phyloP scores from a whole-genome alignment of 352 stramenopile species.

The Phytophthora litchii region DNA sequence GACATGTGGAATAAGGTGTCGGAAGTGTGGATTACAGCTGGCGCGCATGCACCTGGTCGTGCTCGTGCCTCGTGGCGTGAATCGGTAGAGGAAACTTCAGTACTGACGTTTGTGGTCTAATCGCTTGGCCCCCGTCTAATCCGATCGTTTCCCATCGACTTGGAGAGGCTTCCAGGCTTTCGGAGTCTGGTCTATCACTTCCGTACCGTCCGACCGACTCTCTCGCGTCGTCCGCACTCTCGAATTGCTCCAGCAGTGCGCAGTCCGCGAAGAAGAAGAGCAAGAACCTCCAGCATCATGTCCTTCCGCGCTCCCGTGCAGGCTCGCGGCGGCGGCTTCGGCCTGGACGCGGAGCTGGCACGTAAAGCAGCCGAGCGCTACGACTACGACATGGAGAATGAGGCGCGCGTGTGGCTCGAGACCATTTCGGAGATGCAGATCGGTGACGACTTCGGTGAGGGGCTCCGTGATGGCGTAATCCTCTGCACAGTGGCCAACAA shows the following conservation, averaged over 20 bases:
- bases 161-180: neutral
- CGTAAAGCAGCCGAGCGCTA: conserved; percentile 85
- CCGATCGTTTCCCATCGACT: neutral
- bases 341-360: conserved; percentile 90
- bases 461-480: conserved; percentile 80
- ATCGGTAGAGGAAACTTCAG: conserved; percentile 1
- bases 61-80: conserved; percentile 8
- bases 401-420: conserved; percentile 89
- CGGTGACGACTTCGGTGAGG: conserved; percentile 77
- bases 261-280: conserved; percentile 2
- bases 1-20: conserved; percentile 9
- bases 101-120: conserved; percentile 21
- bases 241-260: conserved; percentile 18
- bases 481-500: conserved; percentile 87
- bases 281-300: conserved; percentile 16
- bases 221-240: conserved; percentile 29
- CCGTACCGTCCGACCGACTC: conserved; percentile 23
- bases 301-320: conserved; percentile 58
- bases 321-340: conserved; percentile 79
- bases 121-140: conserved; percentile 1
- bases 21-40: conserved; percentile 10
- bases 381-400: conserved; percentile 87
- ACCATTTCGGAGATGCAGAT: conserved; percentile 78
- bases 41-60: conserved; percentile 1
- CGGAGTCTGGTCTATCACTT: conserved; percentile 2